phyloP scores from a whole-genome alignment of 495 filamentous ascomycete genomes.

The Hypoxylon fuscum region DNA sequence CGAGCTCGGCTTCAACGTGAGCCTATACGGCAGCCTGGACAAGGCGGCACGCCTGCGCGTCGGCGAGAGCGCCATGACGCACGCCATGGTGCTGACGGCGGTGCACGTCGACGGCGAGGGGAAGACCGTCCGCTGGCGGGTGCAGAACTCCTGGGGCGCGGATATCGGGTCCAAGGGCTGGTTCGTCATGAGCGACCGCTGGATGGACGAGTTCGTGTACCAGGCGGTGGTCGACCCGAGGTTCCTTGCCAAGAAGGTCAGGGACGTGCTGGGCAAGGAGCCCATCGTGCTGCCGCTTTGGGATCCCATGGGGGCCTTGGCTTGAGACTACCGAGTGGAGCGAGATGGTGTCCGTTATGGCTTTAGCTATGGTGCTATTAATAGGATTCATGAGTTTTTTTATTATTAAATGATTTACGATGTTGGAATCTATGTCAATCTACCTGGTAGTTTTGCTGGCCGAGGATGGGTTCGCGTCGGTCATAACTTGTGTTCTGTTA shows the following conservation, averaged over 20 bases:
- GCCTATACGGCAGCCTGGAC: conserved; percentile 65
- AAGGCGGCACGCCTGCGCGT: conserved; percentile 77
- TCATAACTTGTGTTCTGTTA: no score
- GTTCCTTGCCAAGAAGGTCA: conserved; percentile 70
- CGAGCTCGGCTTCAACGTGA: conserved; percentile 79
- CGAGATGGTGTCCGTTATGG: neutral
- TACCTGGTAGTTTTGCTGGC: no score
- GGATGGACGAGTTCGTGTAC: conserved; percentile 90
- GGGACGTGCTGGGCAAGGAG: conserved; percentile 72
- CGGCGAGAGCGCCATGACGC: conserved; percentile 83
- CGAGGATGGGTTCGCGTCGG: no score
- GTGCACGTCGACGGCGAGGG: conserved; percentile 74
- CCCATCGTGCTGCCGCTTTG: conserved; percentile 78
- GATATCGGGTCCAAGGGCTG: conserved; percentile 74
- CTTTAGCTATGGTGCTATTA: no score
- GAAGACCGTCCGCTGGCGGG: conserved; percentile 76
- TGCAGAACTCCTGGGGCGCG: conserved; percentile 86
- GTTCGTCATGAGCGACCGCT: conserved; percentile 85
- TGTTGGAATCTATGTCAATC: no score
- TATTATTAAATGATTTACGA: no score
- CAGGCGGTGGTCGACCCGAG: conserved; percentile 84
- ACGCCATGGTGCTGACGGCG: conserved; percentile 89
- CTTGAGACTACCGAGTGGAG: no score
- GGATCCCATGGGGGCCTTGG: conserved; percentile 90
- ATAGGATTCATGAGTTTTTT: no score